phyloP scores from a whole-genome alignment of 2,329 filamentous ascomycete species.

The Venturia pyrina region DNA sequence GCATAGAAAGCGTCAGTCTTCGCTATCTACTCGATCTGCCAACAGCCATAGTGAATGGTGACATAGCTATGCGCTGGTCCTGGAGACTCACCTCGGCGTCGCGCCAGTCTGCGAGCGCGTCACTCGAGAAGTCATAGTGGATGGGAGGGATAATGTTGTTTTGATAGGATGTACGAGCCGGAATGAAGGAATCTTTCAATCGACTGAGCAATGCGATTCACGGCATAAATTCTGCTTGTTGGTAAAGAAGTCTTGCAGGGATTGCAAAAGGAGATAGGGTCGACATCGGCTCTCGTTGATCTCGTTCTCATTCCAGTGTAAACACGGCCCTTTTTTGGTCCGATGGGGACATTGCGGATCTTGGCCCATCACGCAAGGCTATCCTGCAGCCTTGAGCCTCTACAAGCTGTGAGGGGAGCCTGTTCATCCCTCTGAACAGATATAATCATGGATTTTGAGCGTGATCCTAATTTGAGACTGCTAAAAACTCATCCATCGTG shows the following conservation, averaged over 20 bases:
- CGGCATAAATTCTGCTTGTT: neutral
- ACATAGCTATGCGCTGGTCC: neutral
- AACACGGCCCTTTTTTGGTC: neutral
- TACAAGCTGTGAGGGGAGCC: too few species aligned
- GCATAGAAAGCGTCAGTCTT: neutral
- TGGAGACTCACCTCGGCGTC: conserved; percentile 34
- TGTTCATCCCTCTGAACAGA: too few species aligned
- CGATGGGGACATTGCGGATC: neutral
- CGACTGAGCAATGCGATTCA: neutral
- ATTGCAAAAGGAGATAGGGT: neutral
- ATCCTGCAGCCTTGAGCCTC: too few species aligned
- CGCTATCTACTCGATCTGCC: neutral
- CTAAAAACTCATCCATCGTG: too few species aligned
- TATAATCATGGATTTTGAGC: too few species aligned
- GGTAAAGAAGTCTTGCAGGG: neutral
- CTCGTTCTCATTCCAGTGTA: neutral
- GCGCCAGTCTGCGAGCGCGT: conserved; percentile 40
- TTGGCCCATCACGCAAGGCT: too few species aligned
- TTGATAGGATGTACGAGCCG: neutral
- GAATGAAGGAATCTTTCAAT: neutral
- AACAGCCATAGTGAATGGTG: neutral
- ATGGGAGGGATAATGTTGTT: neutral
- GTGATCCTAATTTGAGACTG: too few species aligned
- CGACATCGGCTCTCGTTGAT: neutral
- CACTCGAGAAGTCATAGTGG: conserved; percentile 7